Evolutionary conservation across 805 yeast genomes (phyloP).

Genomic region (Nakazawaea sp.): DNA sequence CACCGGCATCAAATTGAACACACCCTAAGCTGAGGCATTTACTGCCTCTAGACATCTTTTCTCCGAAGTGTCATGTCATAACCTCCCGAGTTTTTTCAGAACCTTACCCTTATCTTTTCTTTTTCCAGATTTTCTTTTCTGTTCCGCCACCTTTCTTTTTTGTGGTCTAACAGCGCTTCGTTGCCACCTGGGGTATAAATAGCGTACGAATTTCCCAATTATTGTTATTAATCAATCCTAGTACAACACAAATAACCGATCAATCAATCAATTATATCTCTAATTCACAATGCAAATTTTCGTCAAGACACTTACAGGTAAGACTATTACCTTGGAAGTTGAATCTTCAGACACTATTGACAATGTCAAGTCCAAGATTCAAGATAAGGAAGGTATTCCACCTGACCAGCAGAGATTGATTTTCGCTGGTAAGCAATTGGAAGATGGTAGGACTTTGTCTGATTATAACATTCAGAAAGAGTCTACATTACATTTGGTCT

Average conservation of each 20-base stretch:
- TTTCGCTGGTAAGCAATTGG: conserved; percentile 41
- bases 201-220: background rate
- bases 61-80: too few relatives aligned
- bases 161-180: background rate
- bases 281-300: conserved; percentile 88
- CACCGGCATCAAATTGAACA: too few relatives aligned
- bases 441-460: conserved; percentile 85
- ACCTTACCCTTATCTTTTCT: background rate
- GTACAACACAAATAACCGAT: conserved; percentile 1
- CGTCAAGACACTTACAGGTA: conserved; percentile 99
- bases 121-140: background rate
- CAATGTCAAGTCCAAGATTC: conserved; percentile 34
- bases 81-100: too few relatives aligned
- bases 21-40: too few relatives aligned
- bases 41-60: too few relatives aligned
- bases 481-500: conserved; percentile 29
- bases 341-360: conserved; percentile 40
- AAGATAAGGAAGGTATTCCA: conserved; percentile 36
- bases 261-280: conserved; percentile 9
- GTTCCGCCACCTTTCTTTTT: conserved; percentile 1
- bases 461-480: conserved; percentile 58
- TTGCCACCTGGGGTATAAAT: conserved; percentile 1
- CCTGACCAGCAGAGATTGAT: conserved; percentile 39
- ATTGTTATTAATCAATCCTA: background rate
- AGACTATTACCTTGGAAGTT: conserved; percentile 75